Percentiles rank a stretch among this genome's conserved stretches.
These are phyloP conservation scores for Lecanosticta acicola DNA, from an alignment of 2,329 filamentous ascomycete genomes.

Conservation along the genomic window DNA sequence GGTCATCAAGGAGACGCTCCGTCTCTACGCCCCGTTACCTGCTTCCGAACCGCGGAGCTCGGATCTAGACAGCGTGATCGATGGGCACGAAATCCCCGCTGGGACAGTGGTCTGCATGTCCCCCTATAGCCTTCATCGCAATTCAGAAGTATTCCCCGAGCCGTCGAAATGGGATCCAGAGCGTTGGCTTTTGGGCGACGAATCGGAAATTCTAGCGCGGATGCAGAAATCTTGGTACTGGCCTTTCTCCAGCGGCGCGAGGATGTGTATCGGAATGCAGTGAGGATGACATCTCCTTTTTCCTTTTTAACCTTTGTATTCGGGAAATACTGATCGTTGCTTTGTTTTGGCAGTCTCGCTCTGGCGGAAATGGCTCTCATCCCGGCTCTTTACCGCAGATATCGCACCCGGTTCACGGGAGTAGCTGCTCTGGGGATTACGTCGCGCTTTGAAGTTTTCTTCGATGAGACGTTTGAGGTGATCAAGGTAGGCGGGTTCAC, in stretches of 20 bases:
- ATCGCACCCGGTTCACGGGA: slow-evolving; percentile 5
- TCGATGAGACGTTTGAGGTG: slow-evolving; percentile 8
- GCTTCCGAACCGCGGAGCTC: slow-evolving; percentile 46
- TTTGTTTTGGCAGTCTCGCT: slow-evolving; percentile 57
- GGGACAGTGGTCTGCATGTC: slow-evolving; percentile 38
- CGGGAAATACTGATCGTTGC: slow-evolving; percentile 1
- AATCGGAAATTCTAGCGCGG: slow-evolving; percentile 21
- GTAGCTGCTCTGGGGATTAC: slow-evolving; percentile 9
- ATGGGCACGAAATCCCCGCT: slow-evolving; percentile 32
- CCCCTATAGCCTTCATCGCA: slow-evolving; percentile 39
- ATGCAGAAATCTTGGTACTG: slow-evolving; percentile 40
- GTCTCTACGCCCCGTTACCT: slow-evolving; percentile 50
- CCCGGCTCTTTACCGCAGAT: slow-evolving; percentile 10
- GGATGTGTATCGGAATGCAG: slow-evolving; percentile 44
- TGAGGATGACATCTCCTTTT: too few relatives aligned
- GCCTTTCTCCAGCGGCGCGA: slow-evolving; percentile 43
- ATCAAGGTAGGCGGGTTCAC: slow-evolving; percentile 3
- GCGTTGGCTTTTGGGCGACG: slow-evolving; percentile 32
- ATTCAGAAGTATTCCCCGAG: slow-evolving; percentile 37
- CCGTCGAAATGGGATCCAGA: slow-evolving; percentile 35
- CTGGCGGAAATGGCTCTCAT: slow-evolving; percentile 34
- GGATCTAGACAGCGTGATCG: slow-evolving; percentile 32
- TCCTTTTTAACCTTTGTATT: background rate
- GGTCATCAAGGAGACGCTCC: slow-evolving; percentile 69
- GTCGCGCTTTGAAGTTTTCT: slow-evolving; percentile 12